Base-by-base conservation (phyloP, 2,329 filamentous ascomycete genomes). In the Neoscytalidium dimidiatum region DNA sequence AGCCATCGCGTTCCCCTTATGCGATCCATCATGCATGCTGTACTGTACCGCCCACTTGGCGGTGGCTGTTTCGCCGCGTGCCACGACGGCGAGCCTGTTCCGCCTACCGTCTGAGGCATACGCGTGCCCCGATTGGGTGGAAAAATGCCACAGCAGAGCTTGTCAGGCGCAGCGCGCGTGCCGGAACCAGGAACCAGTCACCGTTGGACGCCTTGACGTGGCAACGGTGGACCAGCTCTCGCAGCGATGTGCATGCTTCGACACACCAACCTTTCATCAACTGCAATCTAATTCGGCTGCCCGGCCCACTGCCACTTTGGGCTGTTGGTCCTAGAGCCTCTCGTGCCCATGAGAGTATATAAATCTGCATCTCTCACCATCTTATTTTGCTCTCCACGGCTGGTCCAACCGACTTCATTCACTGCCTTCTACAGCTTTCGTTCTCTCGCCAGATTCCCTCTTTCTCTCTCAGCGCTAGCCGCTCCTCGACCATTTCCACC, bases 371-470 rank as follows among this genome's bases (percentile, higher is more conserved):
- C n/a, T 17, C 61, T 56, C 49, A 64, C 51, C 9, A 56, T 46
- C 41, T 33, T 26, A 33, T 56, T 56, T 23, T 46, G 61, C 29
- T 53, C 48, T 52, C 26, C 19, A 64, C 60, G 61, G 61, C 61
- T 64, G 61, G 61, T 56, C 61, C 61, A 64, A 64, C 49, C 61
- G 28, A 64, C 49, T 53, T 44, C 61, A 64, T 56, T 44, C 61
- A 64, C 61, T 64, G 48, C 33, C 48, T 56, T 64, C 61, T 46
- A 56, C 49, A 23, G 33, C 48, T 46, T 49, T 51, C 60, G 19
- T 38, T 44, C 51, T 64, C 48, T 43, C 35, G 26, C 56, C 53
- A 21, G 23, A 57, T 57, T 60, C 56, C 46, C 56, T 60, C 56
- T 44, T 46, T 60, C 56, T 17, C 29, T 26, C 19, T 21, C 28